Conservation (phyloP, 2,329 filamentous ascomycete species). For the Trichoderma atrobrunneum region DNA sequence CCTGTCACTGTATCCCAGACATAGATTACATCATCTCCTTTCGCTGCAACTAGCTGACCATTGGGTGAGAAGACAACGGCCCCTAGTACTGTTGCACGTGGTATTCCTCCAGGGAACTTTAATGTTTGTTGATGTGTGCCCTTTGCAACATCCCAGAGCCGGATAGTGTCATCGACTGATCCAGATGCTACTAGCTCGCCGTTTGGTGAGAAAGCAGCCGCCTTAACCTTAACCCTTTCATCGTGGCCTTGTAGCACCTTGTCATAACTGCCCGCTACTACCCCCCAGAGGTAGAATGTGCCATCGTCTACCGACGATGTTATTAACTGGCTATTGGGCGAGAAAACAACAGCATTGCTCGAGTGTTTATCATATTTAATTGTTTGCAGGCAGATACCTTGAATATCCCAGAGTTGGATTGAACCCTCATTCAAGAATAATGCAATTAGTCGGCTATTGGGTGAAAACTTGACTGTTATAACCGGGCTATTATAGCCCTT, state of each 20-base stretch:
- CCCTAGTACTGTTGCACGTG: too few relatives aligned
- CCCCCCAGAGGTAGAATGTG: neutral
- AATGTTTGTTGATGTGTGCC: neutral
- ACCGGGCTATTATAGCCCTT: neutral
- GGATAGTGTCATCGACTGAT: neutral
- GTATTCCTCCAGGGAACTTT: neutral
- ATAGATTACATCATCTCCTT: neutral
- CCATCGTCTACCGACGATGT: neutral
- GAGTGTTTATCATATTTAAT: neutral
- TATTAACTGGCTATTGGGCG: neutral
- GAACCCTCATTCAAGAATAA: neutral
- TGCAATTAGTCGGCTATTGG: neutral
- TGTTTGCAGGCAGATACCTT: neutral
- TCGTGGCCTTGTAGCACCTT: neutral
- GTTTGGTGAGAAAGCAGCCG: neutral
- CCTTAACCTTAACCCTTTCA: fast-evolving
- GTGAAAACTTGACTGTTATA: neutral
- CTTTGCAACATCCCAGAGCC: neutral
- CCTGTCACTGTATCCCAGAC: neutral
- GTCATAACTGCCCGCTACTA: neutral
- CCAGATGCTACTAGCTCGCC: neutral
- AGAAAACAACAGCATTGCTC: neutral
- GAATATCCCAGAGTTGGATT: neutral
- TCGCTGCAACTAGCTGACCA: neutral
- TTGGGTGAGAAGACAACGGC: neutral